A percentile compares a stretch with the other conserved stretches of the same genome.
Conservation (phyloP, 164 flowering plant genomes). For the Cinnamomum micranthum region DNA sequence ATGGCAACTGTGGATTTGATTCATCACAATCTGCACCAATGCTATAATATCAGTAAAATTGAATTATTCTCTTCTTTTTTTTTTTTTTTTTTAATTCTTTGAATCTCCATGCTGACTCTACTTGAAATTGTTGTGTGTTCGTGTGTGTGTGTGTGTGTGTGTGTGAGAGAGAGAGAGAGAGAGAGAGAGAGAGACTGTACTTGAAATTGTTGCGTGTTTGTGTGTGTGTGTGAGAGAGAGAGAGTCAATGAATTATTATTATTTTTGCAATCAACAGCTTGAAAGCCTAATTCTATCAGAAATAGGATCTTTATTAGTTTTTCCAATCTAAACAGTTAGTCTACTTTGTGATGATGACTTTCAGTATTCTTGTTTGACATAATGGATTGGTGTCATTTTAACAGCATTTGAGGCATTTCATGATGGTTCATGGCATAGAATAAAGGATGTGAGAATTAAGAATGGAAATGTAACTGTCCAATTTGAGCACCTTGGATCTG, state of each 20-base stretch:
- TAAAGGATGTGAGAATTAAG: constrained; percentile 43
- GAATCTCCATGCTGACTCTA: not conserved
- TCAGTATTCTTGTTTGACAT: not conserved
- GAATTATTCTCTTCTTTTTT: not conserved
- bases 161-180: not conserved
- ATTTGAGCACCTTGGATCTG: constrained; percentile 30
- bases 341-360: not conserved
- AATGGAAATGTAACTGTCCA: constrained; percentile 41
- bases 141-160: too few species aligned
- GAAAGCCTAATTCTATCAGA: not conserved
- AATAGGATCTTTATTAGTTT: not conserved
- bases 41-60: not conserved
- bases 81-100: not conserved
- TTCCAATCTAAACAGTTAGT: not conserved
- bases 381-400: not conserved
- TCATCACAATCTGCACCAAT: too few species aligned
- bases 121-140: not conserved
- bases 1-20: not conserved
- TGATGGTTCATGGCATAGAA: constrained; percentile 54
- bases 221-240: not conserved
- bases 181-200: not conserved
- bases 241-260: not conserved
- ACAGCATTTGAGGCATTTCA: constrained; percentile 79
- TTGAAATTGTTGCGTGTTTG: not conserved
- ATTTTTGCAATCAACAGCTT: not conserved